Evolutionary conservation across 306 rosid species (phyloP), one percentile per base, ranked within the genome.

Genomic region (Carpinus viminea): DNA sequence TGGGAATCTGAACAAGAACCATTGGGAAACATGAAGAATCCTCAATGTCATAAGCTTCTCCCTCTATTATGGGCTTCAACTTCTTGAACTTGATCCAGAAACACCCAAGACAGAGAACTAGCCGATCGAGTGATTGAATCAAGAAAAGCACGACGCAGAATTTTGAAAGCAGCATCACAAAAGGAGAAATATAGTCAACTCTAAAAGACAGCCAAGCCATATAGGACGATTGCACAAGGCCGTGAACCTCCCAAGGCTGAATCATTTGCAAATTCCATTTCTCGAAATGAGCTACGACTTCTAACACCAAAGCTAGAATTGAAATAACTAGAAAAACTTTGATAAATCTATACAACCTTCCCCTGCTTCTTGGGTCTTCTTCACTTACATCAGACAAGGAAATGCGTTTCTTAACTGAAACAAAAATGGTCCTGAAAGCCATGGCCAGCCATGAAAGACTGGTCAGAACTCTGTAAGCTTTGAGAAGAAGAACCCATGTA

Each of bases 1-100:
- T 95, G 75, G 98, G 99, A 87, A 95, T 95, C 88, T 95, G 99
- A 86, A 96, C 93, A 74, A 96, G 89, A 26, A 96, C 94, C 97
- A 87, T 90, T 1, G 99, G 99, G 72, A 90, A 93, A 65, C 85
- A 79, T 5, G 79, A 81, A 78, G 96, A 82, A 70, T 91, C 96
- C 52, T 96, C 96, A 72, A 85, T 75, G 82, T 93, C 96, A 84
- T 64, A 86, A 7, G 79, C 82, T 57, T 90, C 90, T 64, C 56
- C 84, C 13, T 82, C 89, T 28, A 89, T 77, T 45, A 77, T 79
- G 20, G 98, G 99, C 78, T 91, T 96, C 74, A 96, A 41, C 76
- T 85, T 93, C 92, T 90, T 93, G 79, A 15, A 89, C 76, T 93
- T 96, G 82, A 96, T 96, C 98, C 98, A 96, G 87, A 96, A 96